Evolutionary conservation across 2,329 filamentous ascomycete species (phyloP), one percentile per base, ranked within the genome.

Genomic region (Colletotrichum karsti): DNA sequence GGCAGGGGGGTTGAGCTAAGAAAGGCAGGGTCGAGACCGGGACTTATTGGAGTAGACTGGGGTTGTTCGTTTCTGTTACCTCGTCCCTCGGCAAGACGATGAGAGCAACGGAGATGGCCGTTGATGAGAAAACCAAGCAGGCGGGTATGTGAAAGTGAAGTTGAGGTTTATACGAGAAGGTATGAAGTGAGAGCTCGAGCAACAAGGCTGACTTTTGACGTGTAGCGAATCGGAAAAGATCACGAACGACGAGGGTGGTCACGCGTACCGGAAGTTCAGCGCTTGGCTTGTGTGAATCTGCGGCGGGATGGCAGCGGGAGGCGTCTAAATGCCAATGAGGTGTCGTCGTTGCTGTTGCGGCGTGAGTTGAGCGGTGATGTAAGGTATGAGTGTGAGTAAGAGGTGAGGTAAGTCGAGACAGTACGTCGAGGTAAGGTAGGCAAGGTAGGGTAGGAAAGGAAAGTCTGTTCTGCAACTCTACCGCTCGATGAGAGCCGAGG

Each of bases 201-300:
- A 48, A 33, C 46, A 24, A 44, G 26, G 44, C 35, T 12, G 37
- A 26, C n/a, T 12, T n/a, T 22, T 41, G 44, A 33, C 35, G 22
- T 54, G 53, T 37, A 53, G 39, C 60, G 22, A 54, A 58, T 41
- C 28, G 53, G 39, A 59, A 18, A 12, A 64, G 60, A 58, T 59
- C 44, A 67, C 37, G 39, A 59, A 53, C 42, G n/a, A 13, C 50
- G 59, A 46, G 18, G 30, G 39, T 50, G 37, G 37, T 15, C 35
- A 59, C 30, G 30, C 65, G 64, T 68, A 68, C 65, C 53, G 30
- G 58, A 33, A 28, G 12, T 9, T 15, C 6, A 37, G n/a, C 35
- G n/a, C n/a, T n/a, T 44, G 28, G 51, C 54, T 56, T 35, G 48
- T 30, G 59, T 20, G 51, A 63, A 60, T 18, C 44, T 33, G 22